Evolutionary conservation across 352 stramenopile genomes (phyloP), one percentile per base, ranked within the genome.

Genomic region (Phytophthora fragariae): DNA sequence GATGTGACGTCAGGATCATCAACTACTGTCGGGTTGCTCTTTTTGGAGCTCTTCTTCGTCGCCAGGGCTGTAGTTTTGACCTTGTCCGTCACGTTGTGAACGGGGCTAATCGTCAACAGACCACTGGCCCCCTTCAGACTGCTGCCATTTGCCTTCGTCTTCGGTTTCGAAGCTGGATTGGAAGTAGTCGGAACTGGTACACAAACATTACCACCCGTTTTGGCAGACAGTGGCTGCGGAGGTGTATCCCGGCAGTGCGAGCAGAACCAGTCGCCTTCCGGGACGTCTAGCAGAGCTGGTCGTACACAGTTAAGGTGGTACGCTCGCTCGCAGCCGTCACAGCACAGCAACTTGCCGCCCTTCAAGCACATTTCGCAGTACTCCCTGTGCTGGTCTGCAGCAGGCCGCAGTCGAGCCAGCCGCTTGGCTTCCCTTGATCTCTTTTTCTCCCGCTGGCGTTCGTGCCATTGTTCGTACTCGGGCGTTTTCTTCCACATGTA

Each of bases 271-370:
- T 94, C 85, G 53, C 81, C 87, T 50, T 80, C 83, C 19, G 87
- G 87, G 35, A 94, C 70, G 57, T 90, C 82, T 41, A 86, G 72
- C 56, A 94, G 84, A 63, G 85, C 82, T 62, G 85, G 87, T 10
- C 77, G 83, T 47, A 94, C 85, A 73, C 87, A 94, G 62, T 85
- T 90, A 41, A 92, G 86, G 62, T 94, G 87, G 56, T 86, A 94
- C 17, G 87, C 85, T 54, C 87, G 85, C 62, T 90, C 81, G 66
- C 87, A 94, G 54, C 87, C 87, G 55, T 94, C 87, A 37, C 87
- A 94, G 62, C 85, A 93, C 29, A 94, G 70, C 47, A 94, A 54
- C 59, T 92, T 83, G 60, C 87, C 86, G 17, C 80, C 86, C 14
- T 85, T 92, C 50, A 82, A 86, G 68, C 87, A 94, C 27, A 89